phyloP scores from a whole-genome alignment of 1,284 basidiomycete species.

The Farysia itapuensis region DNA sequence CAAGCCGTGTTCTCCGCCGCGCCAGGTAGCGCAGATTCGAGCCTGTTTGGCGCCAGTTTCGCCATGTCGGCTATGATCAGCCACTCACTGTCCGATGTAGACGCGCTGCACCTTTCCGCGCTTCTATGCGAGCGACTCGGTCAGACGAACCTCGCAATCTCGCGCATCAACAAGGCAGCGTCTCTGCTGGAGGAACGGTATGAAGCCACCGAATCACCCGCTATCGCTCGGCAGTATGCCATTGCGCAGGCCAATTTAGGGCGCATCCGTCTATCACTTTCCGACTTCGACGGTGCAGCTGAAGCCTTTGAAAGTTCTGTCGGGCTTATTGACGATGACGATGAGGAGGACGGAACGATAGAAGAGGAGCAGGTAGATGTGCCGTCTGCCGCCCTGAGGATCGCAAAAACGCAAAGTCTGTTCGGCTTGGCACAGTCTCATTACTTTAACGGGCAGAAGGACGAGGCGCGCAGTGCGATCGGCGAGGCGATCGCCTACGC shows the following conservation, averaged over 20 bases:
- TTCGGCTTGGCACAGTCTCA: slow-evolving; percentile 22
- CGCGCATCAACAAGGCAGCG: slow-evolving; percentile 70
- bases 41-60: slow-evolving; percentile 67
- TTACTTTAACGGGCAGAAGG: slow-evolving; percentile 6
- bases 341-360: slow-evolving; percentile 60
- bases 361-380: neutral
- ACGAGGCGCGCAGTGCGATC: slow-evolving; percentile 6
- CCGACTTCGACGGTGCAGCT: slow-evolving; percentile 68
- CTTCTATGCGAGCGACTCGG: slow-evolving; percentile 83
- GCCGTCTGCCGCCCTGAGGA: neutral
- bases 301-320: slow-evolving; percentile 74
- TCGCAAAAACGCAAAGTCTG: slow-evolving; percentile 7
- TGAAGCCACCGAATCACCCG: slow-evolving; percentile 78
- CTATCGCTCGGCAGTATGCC: slow-evolving; percentile 76
- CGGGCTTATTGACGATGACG: slow-evolving; percentile 68
- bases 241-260: slow-evolving; percentile 82
- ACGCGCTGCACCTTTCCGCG: slow-evolving; percentile 80
- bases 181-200: slow-evolving; percentile 79
- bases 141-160: slow-evolving; percentile 69
- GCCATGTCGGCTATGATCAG: slow-evolving; percentile 76
- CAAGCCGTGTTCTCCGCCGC: slow-evolving; percentile 67
- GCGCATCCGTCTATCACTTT: slow-evolving; percentile 70
- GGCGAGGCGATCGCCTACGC: slow-evolving; percentile 5
- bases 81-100: slow-evolving; percentile 70
- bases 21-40: neutral